Evolutionary conservation across 441 rosid genomes (phyloP).

Genomic region (Erodium texanum): DNA sequence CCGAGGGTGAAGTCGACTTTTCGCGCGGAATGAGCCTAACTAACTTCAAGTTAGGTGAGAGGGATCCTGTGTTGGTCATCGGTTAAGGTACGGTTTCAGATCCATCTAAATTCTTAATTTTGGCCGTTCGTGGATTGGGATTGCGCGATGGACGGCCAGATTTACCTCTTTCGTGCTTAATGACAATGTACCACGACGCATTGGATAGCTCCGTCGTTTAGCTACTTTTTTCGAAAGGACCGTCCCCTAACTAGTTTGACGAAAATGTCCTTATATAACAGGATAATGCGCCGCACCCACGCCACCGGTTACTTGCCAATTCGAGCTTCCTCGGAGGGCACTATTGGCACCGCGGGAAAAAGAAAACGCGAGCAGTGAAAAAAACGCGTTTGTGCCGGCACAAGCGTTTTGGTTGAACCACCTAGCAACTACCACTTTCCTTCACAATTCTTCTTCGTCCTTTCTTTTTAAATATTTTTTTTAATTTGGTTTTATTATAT

Average conservation of each 20-base stretch:
- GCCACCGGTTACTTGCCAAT: constrained; percentile 1
- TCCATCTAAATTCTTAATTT: neutral
- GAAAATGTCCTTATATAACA: neutral
- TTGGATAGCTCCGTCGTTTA: neutral
- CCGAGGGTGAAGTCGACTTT: constrained; percentile 20
- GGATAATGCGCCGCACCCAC: constrained; percentile 5
- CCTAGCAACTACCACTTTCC: constrained; percentile 83
- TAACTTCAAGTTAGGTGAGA: constrained; percentile 4
- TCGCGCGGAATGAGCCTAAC: constrained; percentile 16
- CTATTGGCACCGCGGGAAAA: neutral
- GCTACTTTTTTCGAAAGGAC: constrained; percentile 3
- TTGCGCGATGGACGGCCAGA: neutral
- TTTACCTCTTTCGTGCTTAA: neutral
- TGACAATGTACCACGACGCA: neutral
- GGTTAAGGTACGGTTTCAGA: constrained; percentile 19
- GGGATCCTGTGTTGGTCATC: constrained; percentile 6
- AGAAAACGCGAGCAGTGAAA: constrained; percentile 21
- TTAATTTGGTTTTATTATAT: neutral
- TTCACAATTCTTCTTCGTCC: constrained; percentile 35
- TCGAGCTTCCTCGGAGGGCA: neutral
- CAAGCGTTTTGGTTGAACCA: constrained; percentile 86
- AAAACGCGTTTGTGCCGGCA: constrained; percentile 76
- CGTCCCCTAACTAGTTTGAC: neutral
- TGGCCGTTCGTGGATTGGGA: neutral
- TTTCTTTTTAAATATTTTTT: neutral